phyloP scores from a whole-genome alignment of 2,329 filamentous ascomycete genomes.

The Amesomyces nigricolor region DNA sequence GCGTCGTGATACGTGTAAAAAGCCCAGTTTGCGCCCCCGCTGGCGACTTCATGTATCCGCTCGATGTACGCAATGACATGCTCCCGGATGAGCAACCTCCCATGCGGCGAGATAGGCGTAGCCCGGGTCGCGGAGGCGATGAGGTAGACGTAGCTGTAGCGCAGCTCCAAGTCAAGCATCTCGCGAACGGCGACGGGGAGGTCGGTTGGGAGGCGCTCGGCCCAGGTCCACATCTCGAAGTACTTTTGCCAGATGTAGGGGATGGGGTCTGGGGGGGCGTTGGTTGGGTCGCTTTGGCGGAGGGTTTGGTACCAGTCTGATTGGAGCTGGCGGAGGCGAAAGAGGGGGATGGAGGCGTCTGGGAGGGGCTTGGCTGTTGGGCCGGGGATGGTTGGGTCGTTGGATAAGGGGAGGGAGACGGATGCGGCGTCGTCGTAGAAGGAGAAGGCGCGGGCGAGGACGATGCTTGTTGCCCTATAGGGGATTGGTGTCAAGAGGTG shows the following conservation, averaged over 20 bases:
- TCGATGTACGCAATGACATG: conserved; percentile 78
- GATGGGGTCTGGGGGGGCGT: conserved; percentile 60
- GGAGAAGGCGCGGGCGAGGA: conserved; percentile 81
- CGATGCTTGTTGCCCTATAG: conserved; percentile 74
- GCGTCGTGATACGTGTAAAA: conserved; percentile 86
- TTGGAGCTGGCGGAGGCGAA: conserved; percentile 77
- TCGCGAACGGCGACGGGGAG: conserved; percentile 62
- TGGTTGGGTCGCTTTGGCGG: conserved; percentile 67
- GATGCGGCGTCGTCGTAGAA: conserved; percentile 86
- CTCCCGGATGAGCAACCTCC: conserved; percentile 77
- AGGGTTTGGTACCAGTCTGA: conserved; percentile 87
- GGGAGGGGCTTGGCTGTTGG: conserved; percentile 46
- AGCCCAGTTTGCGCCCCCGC: conserved; percentile 52
- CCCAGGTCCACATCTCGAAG: conserved; percentile 74
- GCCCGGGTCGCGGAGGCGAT: conserved; percentile 73
- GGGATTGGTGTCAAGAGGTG: conserved; percentile 3
- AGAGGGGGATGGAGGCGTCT: conserved; percentile 69
- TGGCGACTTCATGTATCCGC: conserved; percentile 63
- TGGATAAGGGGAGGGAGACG: conserved; percentile 60
- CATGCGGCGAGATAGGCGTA: conserved; percentile 68
- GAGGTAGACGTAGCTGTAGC: conserved; percentile 88
- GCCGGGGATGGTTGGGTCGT: conserved; percentile 40
- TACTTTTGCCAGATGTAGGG: conserved; percentile 72
- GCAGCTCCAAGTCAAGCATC: conserved; percentile 78
- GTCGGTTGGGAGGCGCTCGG: conserved; percentile 63